Conservation (phyloP, 306 rosid genomes). For the Adenanthera pavonina region DNA sequence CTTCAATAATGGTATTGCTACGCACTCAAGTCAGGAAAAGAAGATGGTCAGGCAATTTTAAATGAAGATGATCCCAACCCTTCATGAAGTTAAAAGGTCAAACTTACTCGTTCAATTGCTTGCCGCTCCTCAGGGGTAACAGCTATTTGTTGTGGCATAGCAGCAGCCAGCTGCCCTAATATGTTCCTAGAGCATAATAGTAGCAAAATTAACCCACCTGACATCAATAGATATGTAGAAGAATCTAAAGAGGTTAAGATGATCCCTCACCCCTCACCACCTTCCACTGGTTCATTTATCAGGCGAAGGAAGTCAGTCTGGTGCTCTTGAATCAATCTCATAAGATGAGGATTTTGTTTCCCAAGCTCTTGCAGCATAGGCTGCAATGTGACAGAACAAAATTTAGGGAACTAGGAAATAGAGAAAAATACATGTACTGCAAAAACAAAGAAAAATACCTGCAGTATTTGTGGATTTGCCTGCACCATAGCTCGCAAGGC, state of each 20-base stretch:
- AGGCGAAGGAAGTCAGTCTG: slow-evolving; percentile 79
- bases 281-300: slow-evolving; percentile 81
- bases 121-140: slow-evolving; percentile 75
- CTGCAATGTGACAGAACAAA: slow-evolving; percentile 45
- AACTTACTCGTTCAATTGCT: slow-evolving; percentile 74
- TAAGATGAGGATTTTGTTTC: slow-evolving; percentile 84
- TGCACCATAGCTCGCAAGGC: slow-evolving; percentile 88
- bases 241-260: slow-evolving; percentile 1
- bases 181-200: slow-evolving; percentile 46
- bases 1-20: neutral
- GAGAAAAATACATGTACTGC: neutral
- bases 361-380: slow-evolving; percentile 94
- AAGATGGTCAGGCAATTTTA: slow-evolving; percentile 7
- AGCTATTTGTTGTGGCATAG: slow-evolving; percentile 57
- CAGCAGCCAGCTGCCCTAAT: slow-evolving; percentile 54
- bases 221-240: neutral
- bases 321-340: slow-evolving; percentile 78
- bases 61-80: neutral
- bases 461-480: slow-evolving; percentile 89
- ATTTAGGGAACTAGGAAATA: neutral
- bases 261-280: slow-evolving; percentile 68
- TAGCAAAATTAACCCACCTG: slow-evolving; percentile 9
- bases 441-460: slow-evolving; percentile 50
- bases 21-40: neutral
- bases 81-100: neutral